Evolutionary conservation across 768 basidiomycete genomes (phyloP).

Genomic region (Mycena pura): DNA sequence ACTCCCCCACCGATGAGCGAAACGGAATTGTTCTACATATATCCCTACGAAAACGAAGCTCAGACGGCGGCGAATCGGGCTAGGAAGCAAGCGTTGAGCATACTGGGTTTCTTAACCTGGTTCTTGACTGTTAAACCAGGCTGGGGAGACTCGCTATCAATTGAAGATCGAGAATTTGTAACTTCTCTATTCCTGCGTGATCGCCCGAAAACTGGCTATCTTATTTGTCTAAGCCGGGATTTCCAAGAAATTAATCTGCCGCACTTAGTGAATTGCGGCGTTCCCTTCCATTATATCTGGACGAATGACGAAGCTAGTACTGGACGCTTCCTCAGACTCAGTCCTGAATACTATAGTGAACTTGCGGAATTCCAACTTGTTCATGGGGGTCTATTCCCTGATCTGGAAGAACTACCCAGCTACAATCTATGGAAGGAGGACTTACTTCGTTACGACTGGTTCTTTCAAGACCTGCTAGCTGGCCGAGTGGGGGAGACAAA

Average conservation of each 20-base stretch:
- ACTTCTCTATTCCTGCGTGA: neutral
- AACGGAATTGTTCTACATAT: neutral
- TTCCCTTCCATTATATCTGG: neutral
- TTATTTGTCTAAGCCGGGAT: neutral
- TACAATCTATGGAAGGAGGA: neutral
- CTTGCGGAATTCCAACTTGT: neutral
- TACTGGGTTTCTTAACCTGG: neutral
- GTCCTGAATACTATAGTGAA: neutral
- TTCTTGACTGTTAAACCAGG: neutral
- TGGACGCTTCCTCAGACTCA: neutral
- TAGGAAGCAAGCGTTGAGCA: neutral
- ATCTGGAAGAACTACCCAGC: neutral
- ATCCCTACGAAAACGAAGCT: neutral
- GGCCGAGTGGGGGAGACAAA: neutral
- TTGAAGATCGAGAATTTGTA: neutral
- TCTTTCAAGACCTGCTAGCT: neutral
- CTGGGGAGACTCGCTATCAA: neutral
- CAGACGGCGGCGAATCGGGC: neutral
- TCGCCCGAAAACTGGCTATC: neutral
- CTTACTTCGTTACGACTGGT: neutral
- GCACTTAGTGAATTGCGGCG: neutral
- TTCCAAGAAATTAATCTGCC: neutral
- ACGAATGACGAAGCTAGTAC: neutral
- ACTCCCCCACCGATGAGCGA: no score
- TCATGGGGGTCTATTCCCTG: neutral